Evolutionary conservation across 306 rosid species (phyloP).

Genomic region (Luffa acutangula): DNA sequence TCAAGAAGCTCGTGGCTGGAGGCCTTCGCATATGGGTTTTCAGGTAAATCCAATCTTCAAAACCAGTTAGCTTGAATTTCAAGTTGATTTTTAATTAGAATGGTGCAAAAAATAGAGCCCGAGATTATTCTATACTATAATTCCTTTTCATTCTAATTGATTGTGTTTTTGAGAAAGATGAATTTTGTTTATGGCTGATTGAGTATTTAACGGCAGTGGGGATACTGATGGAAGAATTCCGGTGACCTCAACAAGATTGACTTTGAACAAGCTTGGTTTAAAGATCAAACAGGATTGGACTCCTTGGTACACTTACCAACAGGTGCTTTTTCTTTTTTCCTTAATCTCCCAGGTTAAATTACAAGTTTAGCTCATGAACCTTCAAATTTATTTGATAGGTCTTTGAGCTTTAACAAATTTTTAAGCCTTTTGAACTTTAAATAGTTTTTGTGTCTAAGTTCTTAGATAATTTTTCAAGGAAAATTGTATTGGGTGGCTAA

Average conservation of each 20-base stretch:
- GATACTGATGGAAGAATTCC: constrained; percentile 44
- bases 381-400: no score
- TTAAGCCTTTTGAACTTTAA: no score
- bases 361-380: no score
- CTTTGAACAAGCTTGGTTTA: constrained; percentile 33
- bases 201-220: constrained; percentile 19
- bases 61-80: not conserved
- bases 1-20: constrained; percentile 50
- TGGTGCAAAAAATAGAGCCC: not conserved
- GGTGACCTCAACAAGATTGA: constrained; percentile 34
- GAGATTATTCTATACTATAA: not conserved
- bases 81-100: not conserved
- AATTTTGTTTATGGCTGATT: not conserved
- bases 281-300: constrained; percentile 29
- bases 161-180: not conserved
- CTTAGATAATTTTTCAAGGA: no score
- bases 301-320: constrained; percentile 32
- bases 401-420: no score
- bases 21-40: constrained; percentile 77
- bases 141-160: not conserved
- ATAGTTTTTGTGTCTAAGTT: no score
- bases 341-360: not conserved
- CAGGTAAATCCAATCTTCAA: constrained; percentile 30
- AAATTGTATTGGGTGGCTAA: no score
- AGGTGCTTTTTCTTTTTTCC: constrained; percentile 11